Percentiles rank a stretch among this genome's conserved stretches.
Conservation (phyloP, 805 yeast genomes). For the Yueomyces sinensis region DNA sequence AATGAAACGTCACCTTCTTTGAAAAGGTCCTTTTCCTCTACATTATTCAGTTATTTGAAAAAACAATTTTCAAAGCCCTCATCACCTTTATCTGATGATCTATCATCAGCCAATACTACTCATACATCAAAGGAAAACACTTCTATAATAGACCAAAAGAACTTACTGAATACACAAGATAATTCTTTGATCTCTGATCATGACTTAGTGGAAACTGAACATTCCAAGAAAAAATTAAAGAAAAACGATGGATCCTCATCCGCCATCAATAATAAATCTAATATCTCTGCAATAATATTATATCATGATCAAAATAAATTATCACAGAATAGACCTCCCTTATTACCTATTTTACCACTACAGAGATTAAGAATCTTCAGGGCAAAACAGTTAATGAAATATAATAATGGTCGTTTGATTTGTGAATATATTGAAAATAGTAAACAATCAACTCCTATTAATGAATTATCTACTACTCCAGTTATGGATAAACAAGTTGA, state of each 20-base stretch:
- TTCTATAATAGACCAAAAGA: too few species aligned
- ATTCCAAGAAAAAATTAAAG: too few species aligned
- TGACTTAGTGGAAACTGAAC: too few species aligned
- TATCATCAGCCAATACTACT: too few species aligned
- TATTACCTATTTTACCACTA: slow-evolving; percentile 20
- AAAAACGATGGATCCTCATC: too few species aligned
- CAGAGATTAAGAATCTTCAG: slow-evolving; percentile 19
- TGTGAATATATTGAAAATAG: background rate
- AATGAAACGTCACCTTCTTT: too few species aligned
- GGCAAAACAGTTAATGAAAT: slow-evolving; percentile 11
- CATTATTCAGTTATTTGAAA: slow-evolving; percentile 13
- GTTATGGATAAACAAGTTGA: background rate
- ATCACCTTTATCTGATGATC: too few species aligned
- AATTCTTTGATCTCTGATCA: too few species aligned
- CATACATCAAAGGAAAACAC: too few species aligned
- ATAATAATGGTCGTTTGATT: too few species aligned
- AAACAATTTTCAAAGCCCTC: slow-evolving; percentile 5
- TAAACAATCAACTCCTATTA: background rate
- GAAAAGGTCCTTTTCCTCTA: slow-evolving; percentile 21
- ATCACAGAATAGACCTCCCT: slow-evolving; percentile 14
- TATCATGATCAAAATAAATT: slow-evolving; percentile 4
- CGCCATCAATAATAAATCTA: too few species aligned
- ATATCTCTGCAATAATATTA: slow-evolving; percentile 3
- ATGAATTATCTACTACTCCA: background rate
- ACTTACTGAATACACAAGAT: too few species aligned